Percentiles rank a stretch among this genome's conserved stretches.
These are phyloP conservation scores for Ilex asprella DNA, from an alignment of 257 asterid species.

Conservation along the genomic window DNA sequence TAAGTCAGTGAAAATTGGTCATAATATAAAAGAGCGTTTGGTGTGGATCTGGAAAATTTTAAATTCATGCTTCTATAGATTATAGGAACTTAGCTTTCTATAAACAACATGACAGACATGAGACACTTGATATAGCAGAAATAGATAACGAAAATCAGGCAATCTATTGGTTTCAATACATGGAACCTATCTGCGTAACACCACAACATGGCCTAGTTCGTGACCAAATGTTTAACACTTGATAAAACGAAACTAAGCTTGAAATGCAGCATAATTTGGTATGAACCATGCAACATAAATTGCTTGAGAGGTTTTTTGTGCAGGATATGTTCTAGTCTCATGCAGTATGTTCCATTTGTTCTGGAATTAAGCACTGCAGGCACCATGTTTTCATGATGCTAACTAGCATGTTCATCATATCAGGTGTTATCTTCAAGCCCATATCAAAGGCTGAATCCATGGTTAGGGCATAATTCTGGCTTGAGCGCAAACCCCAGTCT, in stretches of 20 bases:
- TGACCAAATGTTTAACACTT: background rate
- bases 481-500: background rate
- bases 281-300: background rate
- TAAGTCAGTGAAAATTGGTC: too few species aligned
- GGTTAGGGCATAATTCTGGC: too few species aligned
- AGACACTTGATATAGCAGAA: too few species aligned
- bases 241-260: background rate
- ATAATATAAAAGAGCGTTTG: too few species aligned
- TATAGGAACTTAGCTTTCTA: too few species aligned
- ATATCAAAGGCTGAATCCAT: background rate
- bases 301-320: background rate
- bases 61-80: too few species aligned
- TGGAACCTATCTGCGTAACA: too few species aligned
- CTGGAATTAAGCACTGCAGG: background rate
- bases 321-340: background rate
- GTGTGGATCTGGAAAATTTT: too few species aligned
- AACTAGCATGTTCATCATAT: background rate
- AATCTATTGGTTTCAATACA: too few species aligned
- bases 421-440: conserved; percentile 21
- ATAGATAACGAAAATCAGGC: too few species aligned
- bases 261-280: background rate
- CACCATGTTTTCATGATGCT: background rate
- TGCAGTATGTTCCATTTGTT: background rate
- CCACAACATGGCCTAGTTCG: background rate
- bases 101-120: too few species aligned